A percentile compares a stretch with the other conserved stretches of the same genome.
Evolutionary conservation across 352 stramenopile genomes (phyloP).

Genomic region (Globisporangium emineosum): DNA sequence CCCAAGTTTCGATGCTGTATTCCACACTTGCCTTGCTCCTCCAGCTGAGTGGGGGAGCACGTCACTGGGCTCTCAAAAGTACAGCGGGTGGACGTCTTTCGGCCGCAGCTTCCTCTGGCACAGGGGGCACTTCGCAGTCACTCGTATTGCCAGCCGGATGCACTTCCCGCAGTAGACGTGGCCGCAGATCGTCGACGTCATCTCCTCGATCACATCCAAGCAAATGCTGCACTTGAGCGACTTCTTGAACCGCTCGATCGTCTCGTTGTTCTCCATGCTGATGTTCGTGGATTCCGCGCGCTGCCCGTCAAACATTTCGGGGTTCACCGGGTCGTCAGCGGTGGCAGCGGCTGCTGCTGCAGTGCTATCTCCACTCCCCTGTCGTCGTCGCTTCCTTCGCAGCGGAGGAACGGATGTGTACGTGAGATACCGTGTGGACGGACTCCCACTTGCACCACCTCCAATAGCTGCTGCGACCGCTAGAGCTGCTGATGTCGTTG

Average conservation of each 20-base stretch:
- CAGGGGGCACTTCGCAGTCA: conserved; percentile 72
- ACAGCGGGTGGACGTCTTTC: conserved; percentile 78
- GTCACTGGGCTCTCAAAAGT: conserved; percentile 44
- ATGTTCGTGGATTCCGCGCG: conserved; percentile 65
- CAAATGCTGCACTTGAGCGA: conserved; percentile 84
- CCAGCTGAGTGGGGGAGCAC: too few species aligned
- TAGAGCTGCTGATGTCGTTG: neutral
- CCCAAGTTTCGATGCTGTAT: too few species aligned
- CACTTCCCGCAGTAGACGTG: conserved; percentile 80
- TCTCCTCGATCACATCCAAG: conserved; percentile 70
- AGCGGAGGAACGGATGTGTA: conserved; percentile 21
- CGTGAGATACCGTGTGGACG: conserved; percentile 20
- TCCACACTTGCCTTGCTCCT: too few species aligned
- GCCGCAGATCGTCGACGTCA: conserved; percentile 78
- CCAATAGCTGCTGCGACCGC: neutral
- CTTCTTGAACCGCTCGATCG: conserved; percentile 69
- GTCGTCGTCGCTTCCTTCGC: conserved; percentile 43
- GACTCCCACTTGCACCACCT: neutral
- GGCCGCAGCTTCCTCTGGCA: conserved; percentile 58
- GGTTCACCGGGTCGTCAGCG: neutral
- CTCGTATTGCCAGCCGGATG: conserved; percentile 63
- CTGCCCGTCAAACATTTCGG: conserved; percentile 31
- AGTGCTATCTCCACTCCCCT: conserved; percentile 3
- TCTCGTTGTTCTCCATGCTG: conserved; percentile 73
- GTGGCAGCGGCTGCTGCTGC: neutral